phyloP scores from a whole-genome alignment of 345 rosid genomes.

The Populus alba region DNA sequence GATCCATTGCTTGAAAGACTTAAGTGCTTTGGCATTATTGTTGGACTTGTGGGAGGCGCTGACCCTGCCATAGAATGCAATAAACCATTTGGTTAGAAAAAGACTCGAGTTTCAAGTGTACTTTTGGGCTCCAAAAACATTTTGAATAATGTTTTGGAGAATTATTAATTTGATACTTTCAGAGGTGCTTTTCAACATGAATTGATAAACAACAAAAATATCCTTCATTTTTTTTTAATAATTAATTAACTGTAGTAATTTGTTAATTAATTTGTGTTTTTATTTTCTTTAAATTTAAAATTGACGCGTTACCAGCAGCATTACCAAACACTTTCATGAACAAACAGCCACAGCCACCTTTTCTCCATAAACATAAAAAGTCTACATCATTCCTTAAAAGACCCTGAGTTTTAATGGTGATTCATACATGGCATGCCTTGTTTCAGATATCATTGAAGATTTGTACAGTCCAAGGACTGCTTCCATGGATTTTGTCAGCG shows the following conservation, averaged over 20 bases:
- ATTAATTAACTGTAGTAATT: too few species aligned
- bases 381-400: too few species aligned
- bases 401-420: background rate
- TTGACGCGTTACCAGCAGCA: background rate
- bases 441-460: slow-evolving; percentile 96
- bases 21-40: background rate
- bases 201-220: background rate
- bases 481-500: slow-evolving; percentile 95
- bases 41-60: background rate
- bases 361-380: background rate
- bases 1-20: background rate
- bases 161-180: background rate
- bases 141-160: background rate
- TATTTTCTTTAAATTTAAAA: background rate
- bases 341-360: background rate
- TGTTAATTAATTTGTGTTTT: background rate
- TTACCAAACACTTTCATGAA: background rate
- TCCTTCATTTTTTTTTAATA: background rate
- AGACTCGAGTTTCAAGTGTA: background rate
- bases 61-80: background rate
- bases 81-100: background rate
- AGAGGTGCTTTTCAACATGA: background rate
- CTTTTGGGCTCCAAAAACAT: background rate
- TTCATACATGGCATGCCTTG: slow-evolving; percentile 21
- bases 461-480: slow-evolving; percentile 97